These are phyloP conservation scores for Lyophyllum decastes DNA, from an alignment of 768 basidiomycete genomes.

Conservation along the genomic window DNA sequence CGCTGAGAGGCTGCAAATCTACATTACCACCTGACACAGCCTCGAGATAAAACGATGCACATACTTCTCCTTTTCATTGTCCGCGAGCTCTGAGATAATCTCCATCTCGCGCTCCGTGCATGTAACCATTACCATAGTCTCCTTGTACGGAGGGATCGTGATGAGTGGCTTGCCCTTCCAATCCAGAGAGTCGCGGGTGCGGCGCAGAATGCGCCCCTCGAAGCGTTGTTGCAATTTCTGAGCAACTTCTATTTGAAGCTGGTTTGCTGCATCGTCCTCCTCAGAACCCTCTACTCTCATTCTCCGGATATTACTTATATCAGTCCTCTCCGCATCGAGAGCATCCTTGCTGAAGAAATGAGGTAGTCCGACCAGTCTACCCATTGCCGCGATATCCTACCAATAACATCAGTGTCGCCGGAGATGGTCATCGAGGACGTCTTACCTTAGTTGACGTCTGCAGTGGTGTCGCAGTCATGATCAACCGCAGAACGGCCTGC, in stretches of 20 bases:
- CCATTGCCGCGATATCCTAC: background rate
- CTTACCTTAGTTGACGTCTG: conserved; percentile 25
- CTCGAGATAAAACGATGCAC: background rate
- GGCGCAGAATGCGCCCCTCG: conserved; percentile 20
- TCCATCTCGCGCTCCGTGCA: conserved; percentile 20
- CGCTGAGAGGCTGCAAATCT: background rate
- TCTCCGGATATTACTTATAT: background rate
- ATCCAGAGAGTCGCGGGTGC: conserved; percentile 17
- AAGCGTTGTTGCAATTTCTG: conserved; percentile 17
- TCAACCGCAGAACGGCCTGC: conserved; percentile 8
- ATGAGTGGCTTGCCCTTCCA: conserved; percentile 15
- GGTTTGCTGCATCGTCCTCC: background rate
- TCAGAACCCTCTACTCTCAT: background rate
- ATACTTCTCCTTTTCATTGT: conserved; percentile 16
- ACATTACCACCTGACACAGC: background rate
- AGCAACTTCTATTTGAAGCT: background rate
- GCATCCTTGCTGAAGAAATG: background rate
- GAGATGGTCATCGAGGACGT: background rate
- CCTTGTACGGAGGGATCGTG: background rate
- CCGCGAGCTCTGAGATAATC: conserved; percentile 15
- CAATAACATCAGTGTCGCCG: background rate
- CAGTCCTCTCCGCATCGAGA: background rate
- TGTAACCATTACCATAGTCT: background rate
- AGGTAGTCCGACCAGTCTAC: background rate
- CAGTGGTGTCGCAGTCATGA: conserved; percentile 30